These are phyloP conservation scores for Globisporangium nodosum DNA, from an alignment of 352 stramenopile species.

Conservation along the genomic window DNA sequence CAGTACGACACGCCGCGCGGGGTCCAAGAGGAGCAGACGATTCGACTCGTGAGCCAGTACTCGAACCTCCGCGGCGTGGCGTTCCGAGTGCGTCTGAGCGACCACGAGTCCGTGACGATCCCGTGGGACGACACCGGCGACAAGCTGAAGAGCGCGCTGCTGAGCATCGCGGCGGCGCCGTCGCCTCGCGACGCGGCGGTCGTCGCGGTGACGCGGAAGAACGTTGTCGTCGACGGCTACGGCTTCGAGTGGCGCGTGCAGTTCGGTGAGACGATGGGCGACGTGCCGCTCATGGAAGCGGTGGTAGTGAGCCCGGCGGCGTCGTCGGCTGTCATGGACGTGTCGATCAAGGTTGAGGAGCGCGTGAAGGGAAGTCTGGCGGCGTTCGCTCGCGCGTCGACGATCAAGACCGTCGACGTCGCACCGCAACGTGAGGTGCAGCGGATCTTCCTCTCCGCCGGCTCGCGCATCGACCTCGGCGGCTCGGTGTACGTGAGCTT, in stretches of 20 bases:
- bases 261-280: constrained; percentile 50
- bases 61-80: constrained; percentile 23
- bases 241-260: constrained; percentile 68
- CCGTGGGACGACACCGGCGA: constrained; percentile 35
- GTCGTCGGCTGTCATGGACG: constrained; percentile 14
- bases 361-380: constrained; percentile 30
- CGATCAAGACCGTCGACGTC: constrained; percentile 23
- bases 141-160: constrained; percentile 18
- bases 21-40: constrained; percentile 50
- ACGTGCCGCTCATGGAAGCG: constrained; percentile 32
- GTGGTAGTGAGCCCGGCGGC: not conserved
- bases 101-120: constrained; percentile 16
- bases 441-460: constrained; percentile 61
- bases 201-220: constrained; percentile 30
- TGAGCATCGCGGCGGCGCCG: not conserved
- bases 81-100: constrained; percentile 28
- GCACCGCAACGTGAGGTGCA: constrained; percentile 44
- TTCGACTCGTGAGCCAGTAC: constrained; percentile 35
- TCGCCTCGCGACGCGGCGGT: constrained; percentile 8
- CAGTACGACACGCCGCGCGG: constrained; percentile 60
- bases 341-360: constrained; percentile 33
- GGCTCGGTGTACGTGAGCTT: constrained; percentile 55
- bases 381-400: constrained; percentile 15
- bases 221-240: constrained; percentile 39
- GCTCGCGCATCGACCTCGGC: constrained; percentile 51